phyloP scores from a whole-genome alignment of 148 eudicot species.

The Cornus controversa region DNA sequence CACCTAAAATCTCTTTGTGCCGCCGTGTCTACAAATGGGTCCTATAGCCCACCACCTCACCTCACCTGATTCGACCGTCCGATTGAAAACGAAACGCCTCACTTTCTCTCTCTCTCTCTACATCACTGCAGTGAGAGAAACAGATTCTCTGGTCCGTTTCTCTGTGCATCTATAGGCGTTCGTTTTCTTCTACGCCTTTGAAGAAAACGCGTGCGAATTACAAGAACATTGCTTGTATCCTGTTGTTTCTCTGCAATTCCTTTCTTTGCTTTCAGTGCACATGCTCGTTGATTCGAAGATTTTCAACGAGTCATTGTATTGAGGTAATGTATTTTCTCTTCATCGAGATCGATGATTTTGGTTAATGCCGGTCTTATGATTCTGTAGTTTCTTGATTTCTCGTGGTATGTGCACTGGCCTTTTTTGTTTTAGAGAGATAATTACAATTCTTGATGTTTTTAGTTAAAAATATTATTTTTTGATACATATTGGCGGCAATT shows the following conservation, averaged over 20 bases:
- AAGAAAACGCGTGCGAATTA: neutral
- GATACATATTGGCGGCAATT: neutral
- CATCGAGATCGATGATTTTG: neutral
- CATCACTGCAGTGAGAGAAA: neutral
- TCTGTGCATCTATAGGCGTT: neutral
- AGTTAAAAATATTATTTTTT: neutral
- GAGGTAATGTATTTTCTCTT: neutral
- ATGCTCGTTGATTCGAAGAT: slow-evolving; percentile 11
- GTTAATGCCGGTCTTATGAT: neutral
- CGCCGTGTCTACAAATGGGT: neutral
- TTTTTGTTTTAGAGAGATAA: neutral
- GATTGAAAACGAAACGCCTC: slow-evolving; percentile 21
- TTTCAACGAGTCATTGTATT: too few species aligned
- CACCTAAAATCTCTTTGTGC: neutral
- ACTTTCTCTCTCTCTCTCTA: slow-evolving; percentile 7
- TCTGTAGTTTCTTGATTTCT: neutral
- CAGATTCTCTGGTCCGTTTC: slow-evolving; percentile 21
- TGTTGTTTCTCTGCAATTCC: slow-evolving; percentile 8
- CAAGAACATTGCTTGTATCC: slow-evolving; percentile 5
- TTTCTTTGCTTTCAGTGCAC: slow-evolving; percentile 25
- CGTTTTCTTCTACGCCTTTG: slow-evolving; percentile 12
- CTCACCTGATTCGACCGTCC: slow-evolving; percentile 20
- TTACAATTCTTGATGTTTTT: neutral
- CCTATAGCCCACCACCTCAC: neutral
- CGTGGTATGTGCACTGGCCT: neutral